These are phyloP conservation scores for Paracoccidioides brasiliensis DNA, from an alignment of 2,329 filamentous ascomycete species.

Conservation along the genomic window DNA sequence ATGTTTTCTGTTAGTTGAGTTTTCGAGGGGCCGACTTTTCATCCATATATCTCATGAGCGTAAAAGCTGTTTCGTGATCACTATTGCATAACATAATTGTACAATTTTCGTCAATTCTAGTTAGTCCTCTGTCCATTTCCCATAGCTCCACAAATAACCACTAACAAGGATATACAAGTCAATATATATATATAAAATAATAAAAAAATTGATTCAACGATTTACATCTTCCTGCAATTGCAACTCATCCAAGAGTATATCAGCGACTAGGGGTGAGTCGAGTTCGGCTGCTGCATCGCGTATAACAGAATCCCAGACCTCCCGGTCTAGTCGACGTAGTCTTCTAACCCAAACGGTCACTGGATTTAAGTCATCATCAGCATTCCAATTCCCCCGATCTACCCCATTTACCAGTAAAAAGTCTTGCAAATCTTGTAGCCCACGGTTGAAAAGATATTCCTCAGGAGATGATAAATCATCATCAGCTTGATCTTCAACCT, in stretches of 20 bases:
- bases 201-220: not conserved
- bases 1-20: not conserved
- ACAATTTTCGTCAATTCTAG: not conserved
- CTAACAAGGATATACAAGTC: not conserved
- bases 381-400: slow-evolving; percentile 31
- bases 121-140: not conserved
- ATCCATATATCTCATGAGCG: not conserved
- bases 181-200: too few species aligned
- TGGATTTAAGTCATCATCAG: slow-evolving; percentile 22
- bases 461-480: slow-evolving; percentile 13
- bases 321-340: slow-evolving; percentile 18
- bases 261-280: slow-evolving; percentile 17
- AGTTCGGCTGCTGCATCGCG: slow-evolving; percentile 9
- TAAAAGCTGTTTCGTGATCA: not conserved
- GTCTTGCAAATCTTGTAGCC: slow-evolving; percentile 21
- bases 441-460: slow-evolving; percentile 12
- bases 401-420: slow-evolving; percentile 28
- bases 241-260: slow-evolving; percentile 26
- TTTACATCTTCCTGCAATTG: slow-evolving; percentile 14
- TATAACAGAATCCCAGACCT: slow-evolving; percentile 19
- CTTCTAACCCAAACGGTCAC: slow-evolving; percentile 25
- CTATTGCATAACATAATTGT: not conserved
- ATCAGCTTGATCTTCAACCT: not conserved
- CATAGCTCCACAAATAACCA: not conserved
- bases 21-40: not conserved